Conservation (phyloP, 192 early-diverging fungal species). For the Chytriomyces sp. region DNA sequence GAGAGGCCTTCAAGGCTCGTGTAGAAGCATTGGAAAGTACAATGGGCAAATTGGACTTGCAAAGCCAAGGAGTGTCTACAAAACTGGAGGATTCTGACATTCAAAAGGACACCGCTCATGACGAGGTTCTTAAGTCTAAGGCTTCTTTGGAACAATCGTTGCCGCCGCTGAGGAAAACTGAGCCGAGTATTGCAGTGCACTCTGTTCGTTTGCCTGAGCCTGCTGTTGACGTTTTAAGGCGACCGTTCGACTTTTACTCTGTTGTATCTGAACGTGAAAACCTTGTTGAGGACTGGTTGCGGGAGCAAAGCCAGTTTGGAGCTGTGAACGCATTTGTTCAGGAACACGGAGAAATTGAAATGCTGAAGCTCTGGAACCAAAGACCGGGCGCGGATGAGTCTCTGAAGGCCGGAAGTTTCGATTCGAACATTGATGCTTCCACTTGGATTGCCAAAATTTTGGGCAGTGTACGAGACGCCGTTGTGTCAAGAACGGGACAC, state of each 20-base stretch:
- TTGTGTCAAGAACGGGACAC: too few species aligned
- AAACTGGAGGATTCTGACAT: not conserved
- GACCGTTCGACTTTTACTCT: not conserved
- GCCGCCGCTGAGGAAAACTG: not conserved
- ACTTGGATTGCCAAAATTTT: too few species aligned
- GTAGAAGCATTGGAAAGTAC: not conserved
- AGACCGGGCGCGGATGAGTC: not conserved
- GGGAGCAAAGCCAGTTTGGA: not conserved
- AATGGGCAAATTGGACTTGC: constrained; percentile 4
- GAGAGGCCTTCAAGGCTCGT: not conserved
- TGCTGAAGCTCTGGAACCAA: constrained; percentile 8
- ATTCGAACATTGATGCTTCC: too few species aligned
- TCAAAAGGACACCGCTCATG: not conserved
- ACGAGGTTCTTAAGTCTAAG: not conserved
- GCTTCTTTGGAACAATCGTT: not conserved
- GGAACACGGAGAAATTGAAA: constrained; percentile 4
- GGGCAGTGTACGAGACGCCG: not conserved
- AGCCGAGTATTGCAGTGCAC: constrained; percentile 7
- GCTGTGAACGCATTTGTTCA: not conserved
- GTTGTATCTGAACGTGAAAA: not conserved
- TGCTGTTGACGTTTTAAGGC: not conserved
- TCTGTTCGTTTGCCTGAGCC: constrained; percentile 6
- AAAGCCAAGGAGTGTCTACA: not conserved
- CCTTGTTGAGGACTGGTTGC: not conserved
- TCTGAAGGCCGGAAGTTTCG: not conserved